Conservation (phyloP, 768 basidiomycete species). For the Termitomyces sp. region DNA sequence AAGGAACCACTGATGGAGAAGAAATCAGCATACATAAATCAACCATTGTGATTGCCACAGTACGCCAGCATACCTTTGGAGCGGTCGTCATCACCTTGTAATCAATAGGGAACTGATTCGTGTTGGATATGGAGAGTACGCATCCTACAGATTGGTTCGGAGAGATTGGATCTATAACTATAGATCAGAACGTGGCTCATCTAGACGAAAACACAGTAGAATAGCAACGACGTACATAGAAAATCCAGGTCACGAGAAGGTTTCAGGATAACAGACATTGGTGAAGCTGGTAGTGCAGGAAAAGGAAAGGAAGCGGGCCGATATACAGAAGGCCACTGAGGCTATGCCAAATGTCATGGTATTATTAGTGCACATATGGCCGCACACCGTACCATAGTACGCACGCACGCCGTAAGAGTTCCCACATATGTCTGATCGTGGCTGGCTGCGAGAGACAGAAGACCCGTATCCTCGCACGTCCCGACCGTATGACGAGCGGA, state of each 20-base stretch:
- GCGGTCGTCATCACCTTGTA: constrained; percentile 7
- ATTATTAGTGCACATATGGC: not conserved
- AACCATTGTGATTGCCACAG: not conserved
- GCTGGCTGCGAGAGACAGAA: not conserved
- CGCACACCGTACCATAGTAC: not conserved
- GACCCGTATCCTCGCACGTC: constrained; percentile 55
- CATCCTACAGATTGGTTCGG: not conserved
- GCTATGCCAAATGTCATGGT: not conserved
- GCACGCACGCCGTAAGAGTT: not conserved
- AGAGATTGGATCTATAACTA: not conserved
- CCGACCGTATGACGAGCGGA: constrained; percentile 34
- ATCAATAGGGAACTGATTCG: not conserved
- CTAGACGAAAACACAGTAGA: not conserved
- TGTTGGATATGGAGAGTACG: constrained; percentile 3
- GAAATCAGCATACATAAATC: not conserved
- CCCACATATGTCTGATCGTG: not conserved
- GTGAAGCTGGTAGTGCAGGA: not conserved
- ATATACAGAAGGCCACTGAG: not conserved
- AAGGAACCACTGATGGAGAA: not conserved
- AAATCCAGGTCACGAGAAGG: constrained; percentile 52
- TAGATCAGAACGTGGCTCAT: not conserved
- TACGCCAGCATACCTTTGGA: not conserved
- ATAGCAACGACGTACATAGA: not conserved
- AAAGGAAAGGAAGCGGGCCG: not conserved
- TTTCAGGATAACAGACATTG: constrained; percentile 66